Evolutionary conservation across 75 land plant genomes (phyloP), one percentile per base, ranked within the genome.

Genomic region (Pseudotsuga menziesii): DNA sequence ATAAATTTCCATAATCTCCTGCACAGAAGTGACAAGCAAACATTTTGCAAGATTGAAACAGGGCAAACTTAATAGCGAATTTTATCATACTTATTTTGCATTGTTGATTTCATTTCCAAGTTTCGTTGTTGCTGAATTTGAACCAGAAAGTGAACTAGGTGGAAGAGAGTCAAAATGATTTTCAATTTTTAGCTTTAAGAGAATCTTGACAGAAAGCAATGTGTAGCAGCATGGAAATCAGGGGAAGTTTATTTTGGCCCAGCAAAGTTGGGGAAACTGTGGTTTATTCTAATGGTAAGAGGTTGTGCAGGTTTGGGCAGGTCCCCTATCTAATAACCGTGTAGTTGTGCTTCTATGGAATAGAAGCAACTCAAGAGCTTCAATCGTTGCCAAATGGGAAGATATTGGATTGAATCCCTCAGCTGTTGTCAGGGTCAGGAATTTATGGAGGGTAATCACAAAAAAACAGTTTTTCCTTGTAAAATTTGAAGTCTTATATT

Each of bases 261-360:
- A 9, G 54, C 54, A 48, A 48, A 48, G 54, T 9, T 2, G 12
- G 9, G 12, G 54, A 11, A 48, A 48, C 54, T 48, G 1, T 48
- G 54, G 54, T 48, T 48, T 48, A 48, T 48, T 48, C 54, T 48
- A 36, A 63, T 17, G 7, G 25, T 78, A 27, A 61, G 29, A 56
- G 32, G 61, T 69, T 14, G 22, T 76, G 63, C 71, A 85, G 87
- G 86, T 85, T 9, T 85, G 87, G 87, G 81, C 87, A 7, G 87
- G 87, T 27, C 87, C 87, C 20, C 78, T 85, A 32, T 79, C 86
- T 27, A 58, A 56, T 15, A 78, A 80, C 7, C 74, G 82, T 3
- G 35, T 57, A 13, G 87, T 59, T 27, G 76, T 85, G 26, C 4
- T 85, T 22, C 6, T 85, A 17, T 83, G 81, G 87, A 85, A 85